Conservation (phyloP, 2,329 filamentous ascomycete genomes). For the Coniella lustricola region DNA sequence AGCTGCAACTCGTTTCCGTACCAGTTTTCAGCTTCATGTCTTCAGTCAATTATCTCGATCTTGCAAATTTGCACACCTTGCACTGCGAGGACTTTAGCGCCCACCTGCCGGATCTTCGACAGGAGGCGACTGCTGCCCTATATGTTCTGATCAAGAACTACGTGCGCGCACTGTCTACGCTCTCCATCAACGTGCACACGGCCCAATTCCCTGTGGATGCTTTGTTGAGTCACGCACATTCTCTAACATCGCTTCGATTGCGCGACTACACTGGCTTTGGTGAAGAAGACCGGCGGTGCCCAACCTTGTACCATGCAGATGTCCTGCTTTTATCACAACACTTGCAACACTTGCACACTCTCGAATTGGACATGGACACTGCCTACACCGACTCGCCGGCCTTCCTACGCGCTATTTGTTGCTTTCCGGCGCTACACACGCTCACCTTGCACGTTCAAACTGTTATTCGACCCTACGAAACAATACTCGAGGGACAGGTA, state of each 20-base stretch:
- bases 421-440: slow-evolving; percentile 32
- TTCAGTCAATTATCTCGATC: slow-evolving; percentile 31
- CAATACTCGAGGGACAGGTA: slow-evolving; percentile 14
- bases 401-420: slow-evolving; percentile 33
- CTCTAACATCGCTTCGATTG: slow-evolving; percentile 33
- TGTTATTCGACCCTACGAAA: slow-evolving; percentile 27
- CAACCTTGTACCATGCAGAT: slow-evolving; percentile 31
- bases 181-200: slow-evolving; percentile 37
- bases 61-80: slow-evolving; percentile 31
- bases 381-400: slow-evolving; percentile 25
- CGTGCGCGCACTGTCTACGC: slow-evolving; percentile 28
- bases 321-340: slow-evolving; percentile 26
- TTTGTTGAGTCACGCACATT: slow-evolving; percentile 30
- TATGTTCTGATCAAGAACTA: slow-evolving; percentile 31
- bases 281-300: slow-evolving; percentile 35
- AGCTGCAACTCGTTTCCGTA: slow-evolving; percentile 35
- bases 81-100: slow-evolving; percentile 39
- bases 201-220: slow-evolving; percentile 33
- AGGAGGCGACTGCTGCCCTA: slow-evolving; percentile 33
- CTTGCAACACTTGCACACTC: slow-evolving; percentile 28
- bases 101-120: slow-evolving; percentile 29
- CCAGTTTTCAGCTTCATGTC: slow-evolving; percentile 37
- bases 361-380: slow-evolving; percentile 43
- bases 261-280: slow-evolving; percentile 40
- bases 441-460: slow-evolving; percentile 41